Evolutionary conservation across 2,329 filamentous ascomycete species (phyloP).

Genomic region (Aschersonia sp.): DNA sequence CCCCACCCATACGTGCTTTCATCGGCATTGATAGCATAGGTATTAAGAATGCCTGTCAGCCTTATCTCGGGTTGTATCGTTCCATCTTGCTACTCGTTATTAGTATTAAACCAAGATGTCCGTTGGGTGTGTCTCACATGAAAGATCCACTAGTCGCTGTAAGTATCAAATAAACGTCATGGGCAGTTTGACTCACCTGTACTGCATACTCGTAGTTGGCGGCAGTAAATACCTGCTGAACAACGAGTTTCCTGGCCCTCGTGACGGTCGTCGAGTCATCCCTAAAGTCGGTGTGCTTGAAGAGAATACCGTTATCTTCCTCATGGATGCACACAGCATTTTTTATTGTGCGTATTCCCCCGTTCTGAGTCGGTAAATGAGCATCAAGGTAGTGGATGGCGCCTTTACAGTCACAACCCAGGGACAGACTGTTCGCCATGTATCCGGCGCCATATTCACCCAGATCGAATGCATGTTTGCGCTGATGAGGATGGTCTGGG

Average conservation of each 20-base stretch:
- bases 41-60: conserved; percentile 85
- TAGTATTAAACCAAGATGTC: neutral
- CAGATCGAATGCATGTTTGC: conserved; percentile 70
- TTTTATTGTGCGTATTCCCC: conserved; percentile 68
- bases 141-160: conserved; percentile 61
- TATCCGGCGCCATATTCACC: conserved; percentile 73
- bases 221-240: conserved; percentile 87
- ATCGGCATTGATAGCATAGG: conserved; percentile 64
- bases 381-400: conserved; percentile 86
- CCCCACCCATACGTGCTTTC: conserved; percentile 82
- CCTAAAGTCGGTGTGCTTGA: conserved; percentile 90
- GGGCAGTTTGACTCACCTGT: conserved; percentile 14
- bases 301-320: conserved; percentile 80
- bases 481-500: conserved; percentile 64
- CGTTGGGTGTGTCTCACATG: conserved; percentile 27
- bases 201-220: conserved; percentile 84
- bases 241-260: conserved; percentile 36
- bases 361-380: conserved; percentile 64
- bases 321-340: conserved; percentile 94
- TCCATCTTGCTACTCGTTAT: conserved; percentile 51
- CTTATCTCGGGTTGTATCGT: conserved; percentile 87
- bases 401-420: conserved; percentile 80
- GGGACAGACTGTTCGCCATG: conserved; percentile 64
- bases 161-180: neutral
- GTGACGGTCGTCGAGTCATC: conserved; percentile 81